Conservation (phyloP, 805 yeast genomes). For the Hemisphaericaspora nanyangensis region DNA sequence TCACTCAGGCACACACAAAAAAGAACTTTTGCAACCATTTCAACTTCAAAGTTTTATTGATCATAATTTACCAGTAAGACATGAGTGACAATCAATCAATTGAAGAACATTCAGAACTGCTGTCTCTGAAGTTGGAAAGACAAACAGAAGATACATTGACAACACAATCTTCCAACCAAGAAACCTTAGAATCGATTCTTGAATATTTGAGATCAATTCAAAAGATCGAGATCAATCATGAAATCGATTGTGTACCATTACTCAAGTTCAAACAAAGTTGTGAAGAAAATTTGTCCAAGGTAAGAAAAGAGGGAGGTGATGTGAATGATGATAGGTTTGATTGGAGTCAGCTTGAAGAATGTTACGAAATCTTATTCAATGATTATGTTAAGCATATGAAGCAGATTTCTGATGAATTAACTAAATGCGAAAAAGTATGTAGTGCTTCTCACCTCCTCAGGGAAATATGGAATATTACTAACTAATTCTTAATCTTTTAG, state of each 20-base stretch:
- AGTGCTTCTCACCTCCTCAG: no score
- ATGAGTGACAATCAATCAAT: no score
- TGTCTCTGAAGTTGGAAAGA: no score
- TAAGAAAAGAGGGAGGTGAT: background rate
- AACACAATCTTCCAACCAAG: background rate
- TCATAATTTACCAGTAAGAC: no score
- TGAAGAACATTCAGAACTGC: no score
- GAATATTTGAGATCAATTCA: background rate
- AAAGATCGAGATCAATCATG: background rate
- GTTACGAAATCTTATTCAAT: background rate
- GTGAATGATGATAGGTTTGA: background rate
- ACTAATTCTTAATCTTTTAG: no score
- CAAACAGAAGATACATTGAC: no score
- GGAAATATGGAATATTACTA: no score
- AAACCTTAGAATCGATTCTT: background rate
- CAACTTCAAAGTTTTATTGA: no score
- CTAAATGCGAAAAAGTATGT: conserved; percentile 1
- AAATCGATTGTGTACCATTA: background rate
- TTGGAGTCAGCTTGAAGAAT: conserved; percentile 1
- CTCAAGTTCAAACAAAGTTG: background rate
- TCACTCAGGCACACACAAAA: no score
- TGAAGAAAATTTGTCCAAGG: no score
- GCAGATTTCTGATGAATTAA: background rate
- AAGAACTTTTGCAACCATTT: no score
- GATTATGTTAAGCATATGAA: background rate